These are phyloP conservation scores for Avena atlantica DNA, from an alignment of 176 grass and related monocot genomes.

Conservation along the genomic window DNA sequence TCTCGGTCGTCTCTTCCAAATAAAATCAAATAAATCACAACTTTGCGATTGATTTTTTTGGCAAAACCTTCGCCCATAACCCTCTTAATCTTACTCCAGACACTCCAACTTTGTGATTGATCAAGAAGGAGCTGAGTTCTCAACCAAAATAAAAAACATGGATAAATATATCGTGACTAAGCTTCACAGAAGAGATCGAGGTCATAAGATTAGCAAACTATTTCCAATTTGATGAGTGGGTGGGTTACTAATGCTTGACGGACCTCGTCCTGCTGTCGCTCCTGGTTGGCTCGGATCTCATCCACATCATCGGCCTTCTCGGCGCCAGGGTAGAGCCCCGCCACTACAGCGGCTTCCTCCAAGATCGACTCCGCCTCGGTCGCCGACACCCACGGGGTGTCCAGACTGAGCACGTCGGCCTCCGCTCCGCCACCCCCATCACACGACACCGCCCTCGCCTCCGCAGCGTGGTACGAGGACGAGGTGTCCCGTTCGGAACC, in stretches of 20 bases:
- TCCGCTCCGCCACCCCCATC: not conserved
- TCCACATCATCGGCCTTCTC: not conserved
- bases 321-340: not conserved
- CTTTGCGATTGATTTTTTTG: not conserved
- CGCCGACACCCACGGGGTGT: constrained; percentile 36
- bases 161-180: not conserved
- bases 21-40: not conserved
- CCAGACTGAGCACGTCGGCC: constrained; percentile 38
- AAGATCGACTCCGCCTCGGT: constrained; percentile 39
- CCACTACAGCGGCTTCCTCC: not conserved
- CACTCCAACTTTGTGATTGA: not conserved
- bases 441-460: not conserved
- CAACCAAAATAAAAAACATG: too few relatives aligned
- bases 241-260: constrained; percentile 1
- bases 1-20: not conserved
- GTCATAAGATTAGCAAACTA: not conserved
- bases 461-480: not conserved
- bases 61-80: not conserved
- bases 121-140: too few relatives aligned
- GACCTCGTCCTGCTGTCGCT: constrained; percentile 42
- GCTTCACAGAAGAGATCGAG: not conserved
- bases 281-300: constrained; percentile 36
- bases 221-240: constrained; percentile 3
- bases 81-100: not conserved
- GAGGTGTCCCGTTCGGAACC: not conserved